Conservation (phyloP, 2,329 filamentous ascomycete species). For the Onygenales sp. region DNA sequence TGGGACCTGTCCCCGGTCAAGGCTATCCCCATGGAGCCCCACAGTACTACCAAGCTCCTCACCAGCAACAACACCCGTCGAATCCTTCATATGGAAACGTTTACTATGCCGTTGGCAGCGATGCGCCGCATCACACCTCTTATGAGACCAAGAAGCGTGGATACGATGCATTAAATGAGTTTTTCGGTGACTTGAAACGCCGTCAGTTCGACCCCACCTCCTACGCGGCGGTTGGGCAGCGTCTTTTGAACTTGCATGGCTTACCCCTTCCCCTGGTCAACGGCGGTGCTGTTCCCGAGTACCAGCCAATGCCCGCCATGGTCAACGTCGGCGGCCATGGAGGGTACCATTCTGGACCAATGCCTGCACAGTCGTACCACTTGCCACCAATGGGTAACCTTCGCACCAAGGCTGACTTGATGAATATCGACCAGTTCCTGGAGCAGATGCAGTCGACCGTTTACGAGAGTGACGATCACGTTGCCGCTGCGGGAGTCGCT, state of each 20-base stretch:
- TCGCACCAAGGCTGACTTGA: constrained; percentile 83
- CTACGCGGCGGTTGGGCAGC: constrained; percentile 86
- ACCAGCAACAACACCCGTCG: constrained; percentile 42
- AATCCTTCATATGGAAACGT: constrained; percentile 59
- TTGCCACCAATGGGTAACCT: constrained; percentile 79
- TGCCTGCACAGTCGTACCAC: constrained; percentile 70
- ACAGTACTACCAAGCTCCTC: constrained; percentile 39
- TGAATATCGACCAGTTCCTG: constrained; percentile 89
- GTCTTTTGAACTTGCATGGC: constrained; percentile 71
- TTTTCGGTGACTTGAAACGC: constrained; percentile 88
- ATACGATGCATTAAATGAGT: constrained; percentile 85
- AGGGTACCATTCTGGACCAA: constrained; percentile 47
- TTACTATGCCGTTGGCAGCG: constrained; percentile 68
- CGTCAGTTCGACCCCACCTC: constrained; percentile 79
- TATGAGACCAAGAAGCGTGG: constrained; percentile 72
- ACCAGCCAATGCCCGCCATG: constrained; percentile 43
- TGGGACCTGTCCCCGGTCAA: constrained; percentile 37
- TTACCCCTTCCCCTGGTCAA: constrained; percentile 54
- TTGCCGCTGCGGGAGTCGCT: constrained; percentile 68
- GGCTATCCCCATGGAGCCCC: constrained; percentile 34
- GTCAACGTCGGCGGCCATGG: constrained; percentile 45
- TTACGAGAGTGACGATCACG: constrained; percentile 81
- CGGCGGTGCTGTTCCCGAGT: constrained; percentile 41
- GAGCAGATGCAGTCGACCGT: constrained; percentile 95
- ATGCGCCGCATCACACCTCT: constrained; percentile 52